A percentile compares a stretch with the other conserved stretches of the same genome.
Evolutionary conservation across 2,329 filamentous ascomycete species (phyloP).

Genomic region (Bipolaris oryzae): DNA sequence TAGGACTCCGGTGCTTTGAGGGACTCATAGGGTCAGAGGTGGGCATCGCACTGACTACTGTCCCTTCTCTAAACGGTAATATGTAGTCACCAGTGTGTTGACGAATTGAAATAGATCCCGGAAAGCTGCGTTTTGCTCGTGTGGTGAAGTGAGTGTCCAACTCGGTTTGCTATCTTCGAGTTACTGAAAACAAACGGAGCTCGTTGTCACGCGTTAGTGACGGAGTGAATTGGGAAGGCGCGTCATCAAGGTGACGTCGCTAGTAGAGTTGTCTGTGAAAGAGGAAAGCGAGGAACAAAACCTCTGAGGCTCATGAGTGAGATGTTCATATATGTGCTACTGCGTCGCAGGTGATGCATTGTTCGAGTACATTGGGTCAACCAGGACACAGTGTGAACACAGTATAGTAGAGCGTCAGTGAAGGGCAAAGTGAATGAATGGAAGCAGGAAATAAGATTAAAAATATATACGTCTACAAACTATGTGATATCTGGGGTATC

Average conservation of each 20-base stretch:
- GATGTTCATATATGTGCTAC: background rate
- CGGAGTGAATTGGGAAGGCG: conserved; percentile 13
- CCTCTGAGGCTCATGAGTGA: background rate
- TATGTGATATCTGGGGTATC: conserved; percentile 23
- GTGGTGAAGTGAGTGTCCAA: conserved; percentile 1
- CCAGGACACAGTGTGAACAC: background rate
- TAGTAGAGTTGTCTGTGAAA: background rate
- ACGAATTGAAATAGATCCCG: background rate
- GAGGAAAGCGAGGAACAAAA: background rate
- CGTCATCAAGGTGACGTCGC: conserved; percentile 18
- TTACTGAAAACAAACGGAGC: conserved; percentile 25
- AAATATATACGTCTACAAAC: conserved; percentile 12
- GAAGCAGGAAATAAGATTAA: background rate
- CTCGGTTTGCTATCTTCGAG: conserved; percentile 17
- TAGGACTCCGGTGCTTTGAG: conserved; percentile 10
- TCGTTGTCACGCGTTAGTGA: conserved; percentile 8
- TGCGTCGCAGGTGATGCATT: background rate
- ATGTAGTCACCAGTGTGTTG: background rate
- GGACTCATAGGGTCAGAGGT: background rate
- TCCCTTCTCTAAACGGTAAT: background rate
- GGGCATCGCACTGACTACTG: background rate
- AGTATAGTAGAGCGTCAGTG: background rate
- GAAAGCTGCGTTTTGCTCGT: background rate
- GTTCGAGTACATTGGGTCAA: background rate
- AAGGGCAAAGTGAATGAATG: background rate